Base-by-base conservation (phyloP, 2,329 filamentous ascomycete genomes). In the Didymella pinodella region DNA sequence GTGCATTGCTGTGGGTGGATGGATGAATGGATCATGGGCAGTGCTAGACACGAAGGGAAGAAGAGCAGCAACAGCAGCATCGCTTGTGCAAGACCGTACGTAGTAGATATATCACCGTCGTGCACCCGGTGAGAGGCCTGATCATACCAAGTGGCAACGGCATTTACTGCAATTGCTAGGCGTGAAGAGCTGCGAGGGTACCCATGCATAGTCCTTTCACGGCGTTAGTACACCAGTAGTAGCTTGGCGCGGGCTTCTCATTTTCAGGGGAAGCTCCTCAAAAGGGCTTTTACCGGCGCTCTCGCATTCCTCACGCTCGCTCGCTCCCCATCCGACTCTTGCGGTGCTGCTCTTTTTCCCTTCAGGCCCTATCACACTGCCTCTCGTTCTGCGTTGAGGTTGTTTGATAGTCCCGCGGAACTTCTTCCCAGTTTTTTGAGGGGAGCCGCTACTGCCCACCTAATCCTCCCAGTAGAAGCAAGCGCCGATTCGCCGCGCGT, bases 401-500 rank as follows among this genome's bases (percentile, higher is more conserved):
- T 57, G 61, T 63, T 56, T 63, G 45, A 56, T 56, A 28, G 61
- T 36, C 43, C 51, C 54, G 49, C 61, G 60, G 54, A 45, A 36
- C 43, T 49, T 53, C 55, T 56, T 57, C 41, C 56, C 57, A 49
- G 54, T 53, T 57, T 54, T 38, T 62, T 55, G 59, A 63, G 63
- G 63, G 68, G 67, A 72, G 65, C 67, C 64, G 69, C 63, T 54
- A 59, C 66, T 70, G 60, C 65, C 43, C 47, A 40, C 43, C 55
- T 61, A 58, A 55, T 62, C 44, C 58, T 41, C 57, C 60, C 61
- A 59, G 57, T 57, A 54, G 43, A 55, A 63, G 62, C 63, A 69
- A 71, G 65, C 67, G 67, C 68, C 67, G 64, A 65, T 58, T 64
- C 67, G 67, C 71, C 71, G 70, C 73, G 71, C 72, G 69, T 72